phyloP scores from a whole-genome alignment of 768 basidiomycete genomes.

The Hirschioporus abietinus region DNA sequence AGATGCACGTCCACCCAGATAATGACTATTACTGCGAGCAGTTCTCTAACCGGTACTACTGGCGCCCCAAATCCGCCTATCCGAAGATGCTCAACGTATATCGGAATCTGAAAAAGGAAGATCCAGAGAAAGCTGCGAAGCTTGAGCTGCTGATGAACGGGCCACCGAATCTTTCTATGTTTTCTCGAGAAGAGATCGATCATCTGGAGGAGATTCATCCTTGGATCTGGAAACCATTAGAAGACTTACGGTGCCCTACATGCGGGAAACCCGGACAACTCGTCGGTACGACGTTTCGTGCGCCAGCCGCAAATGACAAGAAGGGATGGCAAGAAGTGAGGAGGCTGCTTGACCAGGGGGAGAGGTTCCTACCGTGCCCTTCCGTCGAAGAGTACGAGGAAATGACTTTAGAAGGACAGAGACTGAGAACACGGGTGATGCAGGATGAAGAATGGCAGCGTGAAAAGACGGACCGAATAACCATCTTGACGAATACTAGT shows the following conservation, averaged over 20 bases:
- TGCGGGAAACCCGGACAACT: background rate
- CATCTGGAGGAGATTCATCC: background rate
- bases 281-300: constrained; percentile 8
- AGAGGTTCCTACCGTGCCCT: constrained; percentile 8
- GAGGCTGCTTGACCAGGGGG: constrained; percentile 8
- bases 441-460: background rate
- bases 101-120: background rate
- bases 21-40: constrained; percentile 5
- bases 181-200: background rate
- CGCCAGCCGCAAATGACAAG: constrained; percentile 4
- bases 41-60: background rate
- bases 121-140: background rate
- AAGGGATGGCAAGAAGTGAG: constrained; percentile 6
- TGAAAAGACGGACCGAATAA: background rate
- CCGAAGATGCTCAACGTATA: background rate
- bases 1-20: constrained; percentile 1
- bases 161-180: background rate
- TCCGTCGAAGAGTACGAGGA: constrained; percentile 8
- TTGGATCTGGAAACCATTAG: constrained; percentile 6
- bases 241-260: constrained; percentile 3
- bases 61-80: background rate
- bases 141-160: background rate
- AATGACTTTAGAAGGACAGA: background rate
- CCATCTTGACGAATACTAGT: background rate
- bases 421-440: background rate